phyloP scores from a whole-genome alignment of 2,329 filamentous ascomycete genomes.

The Geosmithia morbida region DNA sequence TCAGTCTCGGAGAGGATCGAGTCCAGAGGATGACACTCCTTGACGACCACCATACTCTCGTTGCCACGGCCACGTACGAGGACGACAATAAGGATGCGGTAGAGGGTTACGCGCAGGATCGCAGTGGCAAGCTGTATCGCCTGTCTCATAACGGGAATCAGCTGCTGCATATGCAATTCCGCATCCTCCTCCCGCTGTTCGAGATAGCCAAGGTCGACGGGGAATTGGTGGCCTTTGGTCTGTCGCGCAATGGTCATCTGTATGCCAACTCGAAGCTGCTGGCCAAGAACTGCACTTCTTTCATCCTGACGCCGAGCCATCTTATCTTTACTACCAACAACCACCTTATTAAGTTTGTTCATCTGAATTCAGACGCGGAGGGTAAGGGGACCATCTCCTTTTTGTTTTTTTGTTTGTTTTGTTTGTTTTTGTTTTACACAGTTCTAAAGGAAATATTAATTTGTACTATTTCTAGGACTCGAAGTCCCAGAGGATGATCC shows the following conservation, averaged over 20 bases:
- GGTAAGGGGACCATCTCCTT: slow-evolving; percentile 29
- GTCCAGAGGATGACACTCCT: slow-evolving; percentile 6
- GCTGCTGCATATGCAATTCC: slow-evolving; percentile 23
- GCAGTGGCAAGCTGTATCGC: slow-evolving; percentile 27
- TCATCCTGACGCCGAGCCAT: slow-evolving; percentile 66
- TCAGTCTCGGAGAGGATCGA: slow-evolving; percentile 5
- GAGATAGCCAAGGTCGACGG: slow-evolving; percentile 29
- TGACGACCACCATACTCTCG: slow-evolving; percentile 8
- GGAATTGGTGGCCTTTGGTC: slow-evolving; percentile 36
- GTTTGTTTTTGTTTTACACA: too few species aligned
- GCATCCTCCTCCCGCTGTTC: slow-evolving; percentile 35
- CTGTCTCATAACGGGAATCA: slow-evolving; percentile 17
- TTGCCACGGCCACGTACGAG: slow-evolving; percentile 17
- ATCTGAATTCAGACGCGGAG: slow-evolving; percentile 48
- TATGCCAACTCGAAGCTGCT: slow-evolving; percentile 64
- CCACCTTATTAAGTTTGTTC: slow-evolving; percentile 88
- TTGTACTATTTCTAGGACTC: slow-evolving; percentile 44
- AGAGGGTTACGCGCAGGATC: slow-evolving; percentile 29
- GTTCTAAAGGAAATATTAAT: slow-evolving; percentile 7
- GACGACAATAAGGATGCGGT: slow-evolving; percentile 7
- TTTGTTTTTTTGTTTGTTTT: too few species aligned
- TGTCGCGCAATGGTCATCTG: slow-evolving; percentile 63
- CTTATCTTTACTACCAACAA: slow-evolving; percentile 86
- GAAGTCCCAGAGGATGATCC: slow-evolving; percentile 79
- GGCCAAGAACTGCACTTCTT: slow-evolving; percentile 84